Percentiles rank a stretch among this genome's conserved stretches.
These are phyloP conservation scores for Daldinia caldariorum DNA, from an alignment of 495 filamentous ascomycete genomes.

Conservation along the genomic window DNA sequence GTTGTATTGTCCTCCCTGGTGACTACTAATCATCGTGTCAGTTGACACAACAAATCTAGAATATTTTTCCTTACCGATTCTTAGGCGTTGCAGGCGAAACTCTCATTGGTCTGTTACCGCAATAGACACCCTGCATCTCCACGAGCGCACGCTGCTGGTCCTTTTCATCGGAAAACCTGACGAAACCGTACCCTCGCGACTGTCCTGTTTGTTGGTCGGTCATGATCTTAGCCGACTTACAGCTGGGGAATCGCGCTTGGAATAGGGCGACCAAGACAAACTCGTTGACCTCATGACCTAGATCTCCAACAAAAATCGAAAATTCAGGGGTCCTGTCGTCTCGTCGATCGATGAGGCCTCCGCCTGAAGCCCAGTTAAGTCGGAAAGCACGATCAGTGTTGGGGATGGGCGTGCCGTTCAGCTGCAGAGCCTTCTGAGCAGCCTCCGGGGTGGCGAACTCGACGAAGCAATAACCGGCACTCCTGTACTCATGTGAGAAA, in stretches of 20 bases:
- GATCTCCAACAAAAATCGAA: slow-evolving; percentile 97
- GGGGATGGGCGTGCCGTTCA: slow-evolving; percentile 92
- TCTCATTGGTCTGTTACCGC: slow-evolving; percentile 98
- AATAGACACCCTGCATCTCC: slow-evolving; percentile 99
- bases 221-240: slow-evolving; percentile 99
- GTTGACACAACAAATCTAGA: background rate
- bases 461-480: slow-evolving; percentile 98
- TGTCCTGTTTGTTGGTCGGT: slow-evolving; percentile 97
- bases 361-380: slow-evolving; percentile 98
- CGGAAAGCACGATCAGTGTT: slow-evolving; percentile 97
- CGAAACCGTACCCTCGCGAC: slow-evolving; percentile 97
- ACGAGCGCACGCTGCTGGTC: slow-evolving; percentile 95
- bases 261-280: slow-evolving; percentile 97
- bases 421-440: slow-evolving; percentile 85
- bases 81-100: slow-evolving; percentile 98
- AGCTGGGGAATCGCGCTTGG: slow-evolving; percentile 93
- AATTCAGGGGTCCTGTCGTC: slow-evolving; percentile 97
- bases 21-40: slow-evolving; percentile 40
- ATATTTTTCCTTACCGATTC: slow-evolving; percentile 60
- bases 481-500: slow-evolving; percentile 67
- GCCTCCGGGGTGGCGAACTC: slow-evolving; percentile 88
- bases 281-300: slow-evolving; percentile 98
- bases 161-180: slow-evolving; percentile 91
- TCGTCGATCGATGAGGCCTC: slow-evolving; percentile 91
- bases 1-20: slow-evolving; percentile 50